Base-by-base conservation (phyloP, 2,329 filamentous ascomycete species). In the Pezicula neosporulosa region DNA sequence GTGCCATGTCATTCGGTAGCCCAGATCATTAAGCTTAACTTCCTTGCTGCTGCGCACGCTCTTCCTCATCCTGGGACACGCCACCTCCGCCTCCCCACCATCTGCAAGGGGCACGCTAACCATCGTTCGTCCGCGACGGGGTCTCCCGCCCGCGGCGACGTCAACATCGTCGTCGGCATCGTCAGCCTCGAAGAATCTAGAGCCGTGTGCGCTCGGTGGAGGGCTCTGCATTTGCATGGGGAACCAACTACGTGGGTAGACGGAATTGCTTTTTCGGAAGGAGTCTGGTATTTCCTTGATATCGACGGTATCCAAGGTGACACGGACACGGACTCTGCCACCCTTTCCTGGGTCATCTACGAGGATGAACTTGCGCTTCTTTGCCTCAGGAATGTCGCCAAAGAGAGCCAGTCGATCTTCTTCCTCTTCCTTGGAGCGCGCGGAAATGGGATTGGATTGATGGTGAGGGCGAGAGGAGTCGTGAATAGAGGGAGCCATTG, bases 261-360 rank as follows among this genome's bases (percentile, higher is more conserved):
- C 92, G 9, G 89, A 90, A 62, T 93, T 93, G 50, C 82, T 84
- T 72, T 91, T 91, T 59, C 93, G 89, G 74, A 96, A 97, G 15
- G 90, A 94, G 69, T 97, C 93, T 1, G 93, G 93, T 65, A 97
- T 96, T 70, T 97, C 93, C 64, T 92, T 87, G 74, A 94, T 95
- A 67, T 97, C 88, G 61, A 97, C 91, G 42, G 86, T 85, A 65
- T 97, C 90, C n/a, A 99, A 83, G 56, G 89, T 94, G 47, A 97
- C 92, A 55, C 92, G 87, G 43, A 97, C 92, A 15, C 93, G 86
- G 2, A 97, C 85, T 39, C 91, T 83, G 47, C 83, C 86, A 48
- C 87, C 87, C 35, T 90, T 86, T 56, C 91, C 87, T 48, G 83
- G 85, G 68, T 97, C 93, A 59, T 97, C 92, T 27, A 97, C 91